Conservation (phyloP, 2,329 filamentous ascomycete species). For the Nemania sp. region DNA sequence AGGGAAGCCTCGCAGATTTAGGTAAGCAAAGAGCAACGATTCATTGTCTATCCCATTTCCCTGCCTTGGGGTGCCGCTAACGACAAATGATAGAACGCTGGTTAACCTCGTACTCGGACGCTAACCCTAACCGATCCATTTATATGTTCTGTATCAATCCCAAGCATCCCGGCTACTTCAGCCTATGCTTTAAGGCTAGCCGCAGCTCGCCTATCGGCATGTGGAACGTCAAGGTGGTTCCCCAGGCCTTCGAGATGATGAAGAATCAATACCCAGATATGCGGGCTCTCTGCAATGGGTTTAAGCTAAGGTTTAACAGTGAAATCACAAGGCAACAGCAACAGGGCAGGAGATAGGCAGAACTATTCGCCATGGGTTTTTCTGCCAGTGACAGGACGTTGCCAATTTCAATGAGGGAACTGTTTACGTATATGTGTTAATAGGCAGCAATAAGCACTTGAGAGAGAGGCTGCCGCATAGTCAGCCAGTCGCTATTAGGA, state of each 20-base stretch:
- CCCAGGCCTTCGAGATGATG: conserved; percentile 91
- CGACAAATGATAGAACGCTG: conserved; percentile 78
- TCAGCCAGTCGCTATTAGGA: neutral
- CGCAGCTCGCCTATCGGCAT: conserved; percentile 77
- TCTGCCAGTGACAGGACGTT: neutral
- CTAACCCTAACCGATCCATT: conserved; percentile 91
- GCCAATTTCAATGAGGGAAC: neutral
- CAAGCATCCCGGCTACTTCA: conserved; percentile 94
- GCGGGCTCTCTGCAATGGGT: conserved; percentile 94
- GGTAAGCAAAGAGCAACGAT: conserved; percentile 74
- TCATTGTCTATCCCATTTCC: neutral
- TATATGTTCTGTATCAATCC: conserved; percentile 97
- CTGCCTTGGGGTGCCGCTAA: conserved; percentile 39
- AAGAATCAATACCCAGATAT: conserved; percentile 93
- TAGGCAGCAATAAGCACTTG: neutral
- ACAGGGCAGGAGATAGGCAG: conserved; percentile 46
- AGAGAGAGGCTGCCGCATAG: neutral
- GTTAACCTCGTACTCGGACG: conserved; percentile 94
- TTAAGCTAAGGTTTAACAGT: conserved; percentile 82
- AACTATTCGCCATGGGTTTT: neutral
- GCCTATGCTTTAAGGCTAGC: conserved; percentile 95
- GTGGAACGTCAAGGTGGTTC: conserved; percentile 90
- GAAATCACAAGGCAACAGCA: conserved; percentile 72
- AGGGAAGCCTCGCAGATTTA: conserved; percentile 80
- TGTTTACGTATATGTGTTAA: conserved; percentile 11